These are phyloP conservation scores for Anthracocystis walkeri DNA, from an alignment of 1,284 basidiomycete genomes.

Conservation along the genomic window DNA sequence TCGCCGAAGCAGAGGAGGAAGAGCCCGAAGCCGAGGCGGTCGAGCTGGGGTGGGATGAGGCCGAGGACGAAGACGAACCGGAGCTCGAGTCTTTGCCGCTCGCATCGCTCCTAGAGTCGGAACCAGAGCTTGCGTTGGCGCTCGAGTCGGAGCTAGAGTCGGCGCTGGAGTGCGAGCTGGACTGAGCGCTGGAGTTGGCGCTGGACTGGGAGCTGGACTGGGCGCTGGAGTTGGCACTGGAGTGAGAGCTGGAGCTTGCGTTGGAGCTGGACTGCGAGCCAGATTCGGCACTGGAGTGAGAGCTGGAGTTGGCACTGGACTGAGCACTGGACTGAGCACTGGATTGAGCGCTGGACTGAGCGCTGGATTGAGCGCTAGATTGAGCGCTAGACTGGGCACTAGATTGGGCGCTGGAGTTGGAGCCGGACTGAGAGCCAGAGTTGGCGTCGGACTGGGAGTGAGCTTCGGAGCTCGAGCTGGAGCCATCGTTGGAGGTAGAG, in stretches of 20 bases:
- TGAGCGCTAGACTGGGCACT: slow-evolving; percentile 15
- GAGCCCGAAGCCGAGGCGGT: slow-evolving; percentile 24
- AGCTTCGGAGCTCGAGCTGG: slow-evolving; percentile 16
- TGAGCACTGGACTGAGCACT: slow-evolving; percentile 5
- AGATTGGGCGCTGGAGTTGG: slow-evolving; percentile 15
- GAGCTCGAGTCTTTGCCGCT: slow-evolving; percentile 5
- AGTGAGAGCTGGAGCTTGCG: slow-evolving; percentile 4
- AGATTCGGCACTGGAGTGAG: slow-evolving; percentile 9
- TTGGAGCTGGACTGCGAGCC: slow-evolving; percentile 11
- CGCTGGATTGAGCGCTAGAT: slow-evolving; percentile 10
- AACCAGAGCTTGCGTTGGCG: slow-evolving; percentile 8
- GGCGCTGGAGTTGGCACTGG: slow-evolving; percentile 12
- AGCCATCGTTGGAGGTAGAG: slow-evolving; percentile 29
- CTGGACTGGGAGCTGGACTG: slow-evolving; percentile 10
- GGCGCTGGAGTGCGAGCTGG: slow-evolving; percentile 11
- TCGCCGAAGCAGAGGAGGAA: slow-evolving; percentile 5
- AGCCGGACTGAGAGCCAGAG: slow-evolving; percentile 13
- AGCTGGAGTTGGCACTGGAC: slow-evolving; percentile 17
- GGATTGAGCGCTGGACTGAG: slow-evolving; percentile 11
- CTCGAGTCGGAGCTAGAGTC: slow-evolving; percentile 15
- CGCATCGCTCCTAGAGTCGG: slow-evolving; percentile 10
- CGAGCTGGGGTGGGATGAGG: slow-evolving; percentile 29
- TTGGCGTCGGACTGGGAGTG: slow-evolving; percentile 10
- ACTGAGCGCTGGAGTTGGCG: slow-evolving; percentile 14
- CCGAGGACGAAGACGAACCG: slow-evolving; percentile 9